phyloP scores from a whole-genome alignment of 805 yeast species.

The Lipomyces mesembrius region DNA sequence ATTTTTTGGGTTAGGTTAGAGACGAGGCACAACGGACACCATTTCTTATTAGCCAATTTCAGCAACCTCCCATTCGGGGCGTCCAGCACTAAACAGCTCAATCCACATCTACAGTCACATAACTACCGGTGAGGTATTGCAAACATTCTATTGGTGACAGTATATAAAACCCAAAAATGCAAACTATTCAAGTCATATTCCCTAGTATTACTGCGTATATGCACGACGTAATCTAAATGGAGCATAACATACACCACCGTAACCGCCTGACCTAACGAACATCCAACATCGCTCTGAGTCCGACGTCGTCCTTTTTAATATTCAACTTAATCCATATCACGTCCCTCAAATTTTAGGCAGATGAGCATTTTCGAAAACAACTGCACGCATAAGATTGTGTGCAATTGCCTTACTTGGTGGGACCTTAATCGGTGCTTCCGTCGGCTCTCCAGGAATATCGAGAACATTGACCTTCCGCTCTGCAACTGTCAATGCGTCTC shows the following conservation, averaged over 20 bases:
- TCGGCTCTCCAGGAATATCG: conserved; percentile 21
- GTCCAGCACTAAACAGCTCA: no score
- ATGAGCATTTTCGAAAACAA: conserved; percentile 35
- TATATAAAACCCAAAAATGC: no score
- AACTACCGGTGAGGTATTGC: no score
- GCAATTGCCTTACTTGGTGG: conserved; percentile 39
- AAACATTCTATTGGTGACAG: no score
- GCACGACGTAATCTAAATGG: not conserved
- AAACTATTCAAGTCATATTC: no score
- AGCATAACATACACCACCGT: not conserved
- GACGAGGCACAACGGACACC: no score
- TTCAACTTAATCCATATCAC: not conserved
- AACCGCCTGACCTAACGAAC: not conserved
- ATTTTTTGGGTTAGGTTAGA: no score
- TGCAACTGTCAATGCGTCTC: conserved; percentile 45
- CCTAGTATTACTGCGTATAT: no score
- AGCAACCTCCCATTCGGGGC: no score
- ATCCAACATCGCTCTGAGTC: not conserved
- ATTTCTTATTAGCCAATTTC: no score
- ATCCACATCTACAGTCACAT: no score
- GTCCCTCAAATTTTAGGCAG: conserved; percentile 25
- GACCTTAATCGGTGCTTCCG: conserved; percentile 32
- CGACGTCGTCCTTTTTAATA: not conserved
- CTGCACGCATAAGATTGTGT: conserved; percentile 36
- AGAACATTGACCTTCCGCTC: conserved; percentile 25